phyloP scores from a whole-genome alignment of 495 filamentous ascomycete genomes.

The Penicillium malachiteum region DNA sequence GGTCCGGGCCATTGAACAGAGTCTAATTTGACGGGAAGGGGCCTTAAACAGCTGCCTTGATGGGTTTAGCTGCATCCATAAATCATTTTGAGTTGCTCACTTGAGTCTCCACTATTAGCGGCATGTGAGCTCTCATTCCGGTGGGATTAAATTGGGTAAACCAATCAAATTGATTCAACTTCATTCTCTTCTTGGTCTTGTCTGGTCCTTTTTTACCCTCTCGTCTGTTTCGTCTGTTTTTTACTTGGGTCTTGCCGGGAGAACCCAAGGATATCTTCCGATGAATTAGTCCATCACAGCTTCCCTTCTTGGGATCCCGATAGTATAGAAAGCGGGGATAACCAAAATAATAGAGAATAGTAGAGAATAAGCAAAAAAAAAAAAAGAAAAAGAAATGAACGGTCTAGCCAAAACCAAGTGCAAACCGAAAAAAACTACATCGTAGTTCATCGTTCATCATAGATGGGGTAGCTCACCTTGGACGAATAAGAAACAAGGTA shows the following conservation, averaged over 20 bases:
- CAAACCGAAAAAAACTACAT: too few relatives aligned
- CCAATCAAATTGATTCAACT: background rate
- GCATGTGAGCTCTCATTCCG: slow-evolving; percentile 15
- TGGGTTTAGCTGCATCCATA: background rate
- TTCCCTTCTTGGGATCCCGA: background rate
- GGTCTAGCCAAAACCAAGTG: too few relatives aligned
- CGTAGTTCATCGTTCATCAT: too few relatives aligned
- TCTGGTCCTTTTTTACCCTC: too few relatives aligned
- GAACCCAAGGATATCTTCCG: slow-evolving; percentile 13
- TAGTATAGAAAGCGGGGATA: too few relatives aligned
- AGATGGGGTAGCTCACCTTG: background rate
- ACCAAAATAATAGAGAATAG: too few relatives aligned
- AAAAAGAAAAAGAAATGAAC: too few relatives aligned
- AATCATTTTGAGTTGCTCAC: background rate
- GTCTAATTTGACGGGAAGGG: slow-evolving; percentile 12
- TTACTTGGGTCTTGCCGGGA: background rate
- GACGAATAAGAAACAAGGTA: background rate
- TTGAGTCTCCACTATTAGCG: slow-evolving; percentile 3
- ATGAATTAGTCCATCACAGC: slow-evolving; percentile 1
- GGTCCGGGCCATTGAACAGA: slow-evolving; percentile 6
- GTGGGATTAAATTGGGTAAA: too few relatives aligned
- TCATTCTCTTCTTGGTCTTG: background rate
- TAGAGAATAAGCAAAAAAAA: too few relatives aligned
- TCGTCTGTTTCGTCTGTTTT: too few relatives aligned
- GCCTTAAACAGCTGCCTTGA: slow-evolving; percentile 16